These are phyloP conservation scores for Calocera cornea DNA, from an alignment of 768 basidiomycete genomes.

Conservation along the genomic window DNA sequence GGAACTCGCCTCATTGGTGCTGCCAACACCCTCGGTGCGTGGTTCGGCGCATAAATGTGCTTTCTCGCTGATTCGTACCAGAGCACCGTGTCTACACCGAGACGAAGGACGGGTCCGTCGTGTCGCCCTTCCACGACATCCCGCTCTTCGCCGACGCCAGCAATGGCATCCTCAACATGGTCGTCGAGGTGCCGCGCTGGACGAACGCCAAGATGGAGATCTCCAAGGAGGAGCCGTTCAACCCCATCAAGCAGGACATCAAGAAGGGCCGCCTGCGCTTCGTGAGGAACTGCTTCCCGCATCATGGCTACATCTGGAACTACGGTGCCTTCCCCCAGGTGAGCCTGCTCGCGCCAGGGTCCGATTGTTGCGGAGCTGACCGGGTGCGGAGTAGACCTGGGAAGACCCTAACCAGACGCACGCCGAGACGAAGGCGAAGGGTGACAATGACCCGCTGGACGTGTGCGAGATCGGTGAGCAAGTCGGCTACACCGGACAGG, in stretches of 20 bases:
- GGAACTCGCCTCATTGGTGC: slow-evolving; percentile 69
- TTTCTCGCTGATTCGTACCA: slow-evolving; percentile 23
- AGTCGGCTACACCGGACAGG: slow-evolving; percentile 89
- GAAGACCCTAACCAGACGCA: slow-evolving; percentile 80
- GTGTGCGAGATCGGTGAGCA: slow-evolving; percentile 99
- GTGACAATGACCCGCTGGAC: slow-evolving; percentile 98
- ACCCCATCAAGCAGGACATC: slow-evolving; percentile 99
- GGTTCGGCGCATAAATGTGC: neutral
- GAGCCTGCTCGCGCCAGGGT: slow-evolving; percentile 14
- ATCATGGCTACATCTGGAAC: slow-evolving; percentile 99
- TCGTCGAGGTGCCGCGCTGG: slow-evolving; percentile 97
- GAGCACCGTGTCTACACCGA: slow-evolving; percentile 95
- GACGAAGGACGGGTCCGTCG: slow-evolving; percentile 58
- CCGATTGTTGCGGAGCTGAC: too few relatives aligned
- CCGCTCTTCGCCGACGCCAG: slow-evolving; percentile 93
- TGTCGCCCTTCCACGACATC: slow-evolving; percentile 90
- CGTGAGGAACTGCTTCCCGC: slow-evolving; percentile 99
- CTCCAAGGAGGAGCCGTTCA: slow-evolving; percentile 95
- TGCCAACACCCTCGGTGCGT: slow-evolving; percentile 78
- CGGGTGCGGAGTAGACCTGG: slow-evolving; percentile 68
- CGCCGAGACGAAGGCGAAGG: slow-evolving; percentile 95
- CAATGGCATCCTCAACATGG: slow-evolving; percentile 95
- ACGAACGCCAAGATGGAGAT: slow-evolving; percentile 99
- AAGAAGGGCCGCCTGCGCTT: slow-evolving; percentile 92
- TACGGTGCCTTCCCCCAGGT: slow-evolving; percentile 99